Percentiles rank a stretch among this genome's conserved stretches.
Evolutionary conservation across 495 filamentous ascomycete species (phyloP).

Genomic region (Talaromyces trachyspermus): DNA sequence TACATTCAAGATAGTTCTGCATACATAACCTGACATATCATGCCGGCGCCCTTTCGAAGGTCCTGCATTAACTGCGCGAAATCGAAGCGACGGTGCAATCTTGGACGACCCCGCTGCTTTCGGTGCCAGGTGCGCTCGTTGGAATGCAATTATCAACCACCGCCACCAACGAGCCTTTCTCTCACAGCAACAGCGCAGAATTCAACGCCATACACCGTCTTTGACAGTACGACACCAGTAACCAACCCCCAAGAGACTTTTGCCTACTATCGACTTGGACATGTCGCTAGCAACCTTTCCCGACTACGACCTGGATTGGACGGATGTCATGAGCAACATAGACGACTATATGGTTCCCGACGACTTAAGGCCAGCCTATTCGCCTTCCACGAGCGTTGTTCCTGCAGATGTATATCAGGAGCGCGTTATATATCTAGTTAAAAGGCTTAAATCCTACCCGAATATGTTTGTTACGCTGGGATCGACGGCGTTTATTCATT

Average conservation of each 20-base stretch:
- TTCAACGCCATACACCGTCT: slow-evolving; percentile 8
- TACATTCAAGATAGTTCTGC: too few species aligned
- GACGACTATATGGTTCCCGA: slow-evolving; percentile 2
- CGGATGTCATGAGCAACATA: slow-evolving; percentile 4
- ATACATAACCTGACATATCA: too few species aligned
- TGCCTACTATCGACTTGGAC: too few species aligned
- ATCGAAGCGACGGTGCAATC: background rate
- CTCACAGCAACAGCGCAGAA: slow-evolving; percentile 9
- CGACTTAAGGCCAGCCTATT: background rate
- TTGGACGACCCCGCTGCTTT: background rate
- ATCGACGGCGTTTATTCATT: slow-evolving; percentile 12
- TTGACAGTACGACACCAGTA: background rate
- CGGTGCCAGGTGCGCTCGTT: slow-evolving; percentile 4
- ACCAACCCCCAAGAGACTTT: slow-evolving; percentile 7
- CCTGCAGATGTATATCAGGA: slow-evolving; percentile 5
- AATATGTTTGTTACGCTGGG: background rate
- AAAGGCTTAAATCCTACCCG: background rate
- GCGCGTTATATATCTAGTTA: background rate
- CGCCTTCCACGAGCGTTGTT: background rate
- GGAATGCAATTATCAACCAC: background rate
- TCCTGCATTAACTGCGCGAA: background rate
- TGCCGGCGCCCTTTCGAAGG: slow-evolving; percentile 1
- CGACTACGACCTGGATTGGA: slow-evolving; percentile 4
- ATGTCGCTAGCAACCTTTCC: slow-evolving; percentile 11
- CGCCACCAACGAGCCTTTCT: background rate